Base-by-base conservation (phyloP, 1,139 yeast species). In the Pichia sp. region DNA sequence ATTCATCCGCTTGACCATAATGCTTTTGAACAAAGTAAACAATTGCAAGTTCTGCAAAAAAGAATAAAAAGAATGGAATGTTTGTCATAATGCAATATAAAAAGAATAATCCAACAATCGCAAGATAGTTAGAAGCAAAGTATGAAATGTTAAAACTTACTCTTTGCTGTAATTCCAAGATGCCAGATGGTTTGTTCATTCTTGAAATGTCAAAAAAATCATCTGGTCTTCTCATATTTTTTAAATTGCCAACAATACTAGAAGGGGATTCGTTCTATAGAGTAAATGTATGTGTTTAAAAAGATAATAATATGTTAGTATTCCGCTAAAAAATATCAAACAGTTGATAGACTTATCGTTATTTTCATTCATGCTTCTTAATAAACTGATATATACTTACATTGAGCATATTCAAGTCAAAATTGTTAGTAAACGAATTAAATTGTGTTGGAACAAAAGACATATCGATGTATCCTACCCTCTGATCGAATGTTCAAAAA, bases 11-110 rank as follows among this genome's bases (percentile, higher is more conserved):
- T 43, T 76, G 75, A 6, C 61, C 61, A 49, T 55, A 61, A 53
- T 87, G 74, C 61, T 72, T 80, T 61, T 77, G 81, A 62, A 90
- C 87, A 43, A 88, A 90, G 58, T 73, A 75, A 52, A 86, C 63
- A 55, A 96, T 90, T 32, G 77, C 80, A 37, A 45, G 39, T 47
- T 62, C 65, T 53, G 82, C 73, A 18, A 77, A 67, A 48, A 92
- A 75, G 40, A 92, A 96, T 63, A 90, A 85, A 61, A 92, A 73
- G 59, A 92, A 76, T 56, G 86, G 75, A 4, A 59, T 41, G 42
- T 62, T 60, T n/a, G 61, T 60, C n/a, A 62, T 42, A 22, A 60
- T 56, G 29, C 55, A 56, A 46, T 62, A 61, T 2, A 59, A 46
- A 20, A 60, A 59, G 16, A 58, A 53, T 9, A 59, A n/a, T 1